These are phyloP conservation scores for Akanthomyces uredinophilus DNA, from an alignment of 2,329 filamentous ascomycete genomes.

Conservation along the genomic window DNA sequence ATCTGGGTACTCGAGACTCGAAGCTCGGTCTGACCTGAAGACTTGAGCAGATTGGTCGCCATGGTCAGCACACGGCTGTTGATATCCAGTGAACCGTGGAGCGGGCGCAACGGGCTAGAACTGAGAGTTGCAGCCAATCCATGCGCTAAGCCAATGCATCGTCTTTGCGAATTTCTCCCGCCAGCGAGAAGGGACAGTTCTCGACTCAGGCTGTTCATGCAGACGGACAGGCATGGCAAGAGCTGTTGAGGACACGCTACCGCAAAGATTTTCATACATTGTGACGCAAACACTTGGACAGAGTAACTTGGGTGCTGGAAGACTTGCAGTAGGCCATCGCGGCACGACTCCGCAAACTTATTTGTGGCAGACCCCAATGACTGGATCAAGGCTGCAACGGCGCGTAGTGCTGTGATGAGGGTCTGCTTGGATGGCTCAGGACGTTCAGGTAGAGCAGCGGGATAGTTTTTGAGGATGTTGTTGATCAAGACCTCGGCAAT, in stretches of 20 bases:
- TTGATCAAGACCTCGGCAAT: conserved; percentile 80
- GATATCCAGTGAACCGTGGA: conserved; percentile 93
- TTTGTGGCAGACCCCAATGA: conserved; percentile 79
- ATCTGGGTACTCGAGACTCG: conserved; percentile 90
- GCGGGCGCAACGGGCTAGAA: conserved; percentile 77
- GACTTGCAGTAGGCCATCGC: conserved; percentile 84
- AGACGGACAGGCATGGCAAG: conserved; percentile 84
- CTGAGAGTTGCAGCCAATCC: conserved; percentile 87
- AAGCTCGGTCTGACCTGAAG: conserved; percentile 83
- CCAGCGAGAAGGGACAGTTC: conserved; percentile 75
- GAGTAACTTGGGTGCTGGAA: conserved; percentile 94
- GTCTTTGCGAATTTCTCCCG: conserved; percentile 70
- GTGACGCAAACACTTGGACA: conserved; percentile 84
- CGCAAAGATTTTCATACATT: conserved; percentile 81
- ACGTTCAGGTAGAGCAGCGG: conserved; percentile 79
- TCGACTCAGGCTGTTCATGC: conserved; percentile 89
- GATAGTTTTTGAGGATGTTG: conserved; percentile 88
- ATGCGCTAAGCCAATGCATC: conserved; percentile 87
- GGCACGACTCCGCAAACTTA: conserved; percentile 72
- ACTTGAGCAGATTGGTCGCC: conserved; percentile 87
- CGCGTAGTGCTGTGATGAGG: conserved; percentile 71
- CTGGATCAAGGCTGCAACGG: conserved; percentile 71
- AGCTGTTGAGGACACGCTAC: conserved; percentile 89
- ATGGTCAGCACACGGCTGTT: conserved; percentile 88
- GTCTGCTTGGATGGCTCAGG: conserved; percentile 85